A percentile compares a stretch with the other conserved stretches of the same genome.
Conservation (phyloP, 768 basidiomycete genomes). For the Boletus barrowsii region DNA sequence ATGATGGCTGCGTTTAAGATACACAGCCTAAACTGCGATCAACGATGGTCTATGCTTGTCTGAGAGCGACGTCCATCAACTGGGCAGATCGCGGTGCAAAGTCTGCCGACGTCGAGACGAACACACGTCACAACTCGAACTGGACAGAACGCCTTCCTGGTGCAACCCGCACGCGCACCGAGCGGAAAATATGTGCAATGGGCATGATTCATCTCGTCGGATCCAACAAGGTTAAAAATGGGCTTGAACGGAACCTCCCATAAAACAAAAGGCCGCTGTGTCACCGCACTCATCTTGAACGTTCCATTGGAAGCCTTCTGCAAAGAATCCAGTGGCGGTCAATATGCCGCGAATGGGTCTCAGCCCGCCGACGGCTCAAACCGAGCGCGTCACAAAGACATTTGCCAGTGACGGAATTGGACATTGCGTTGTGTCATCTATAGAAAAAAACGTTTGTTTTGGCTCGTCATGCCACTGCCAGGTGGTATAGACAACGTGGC, state of each 20-base stretch:
- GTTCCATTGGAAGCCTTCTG: constrained; percentile 26
- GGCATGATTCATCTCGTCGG: background rate
- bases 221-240: background rate
- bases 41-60: background rate
- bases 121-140: background rate
- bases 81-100: background rate
- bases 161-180: background rate
- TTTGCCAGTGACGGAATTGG: background rate
- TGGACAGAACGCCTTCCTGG: background rate
- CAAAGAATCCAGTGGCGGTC: constrained; percentile 8
- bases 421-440: background rate
- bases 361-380: background rate
- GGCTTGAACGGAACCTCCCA: background rate
- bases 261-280: background rate
- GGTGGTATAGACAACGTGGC: constrained; percentile 12
- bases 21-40: constrained; percentile 18
- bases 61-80: background rate
- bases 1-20: too few relatives aligned
- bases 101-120: background rate
- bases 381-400: constrained; percentile 7
- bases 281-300: constrained; percentile 5
- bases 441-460: background rate
- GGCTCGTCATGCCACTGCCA: background rate
- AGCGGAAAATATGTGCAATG: background rate
- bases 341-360: constrained; percentile 7